Evolutionary conservation across 2,329 filamentous ascomycete genomes (phyloP).

Genomic region (Xylaria sp.): DNA sequence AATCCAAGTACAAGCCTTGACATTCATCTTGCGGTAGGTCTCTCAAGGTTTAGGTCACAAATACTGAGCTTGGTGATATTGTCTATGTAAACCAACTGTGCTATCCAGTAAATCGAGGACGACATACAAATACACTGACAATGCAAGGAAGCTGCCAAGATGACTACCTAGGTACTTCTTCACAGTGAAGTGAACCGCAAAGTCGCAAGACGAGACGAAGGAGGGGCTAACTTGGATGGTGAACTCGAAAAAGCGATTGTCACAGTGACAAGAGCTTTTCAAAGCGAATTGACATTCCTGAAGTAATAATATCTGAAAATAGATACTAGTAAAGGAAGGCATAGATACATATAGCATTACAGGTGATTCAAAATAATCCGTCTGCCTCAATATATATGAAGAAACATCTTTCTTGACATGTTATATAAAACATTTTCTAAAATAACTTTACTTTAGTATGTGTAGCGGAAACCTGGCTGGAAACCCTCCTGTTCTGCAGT

Average conservation of each 20-base stretch:
- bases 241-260: neutral
- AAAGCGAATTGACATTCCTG: neutral
- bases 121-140: too few relatives aligned
- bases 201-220: too few relatives aligned
- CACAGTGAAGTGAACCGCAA: too few relatives aligned
- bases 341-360: neutral
- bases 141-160: too few relatives aligned
- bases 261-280: neutral
- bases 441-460: slow-evolving; percentile 46
- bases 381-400: neutral
- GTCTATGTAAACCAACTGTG: neutral
- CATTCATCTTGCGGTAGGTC: too few relatives aligned
- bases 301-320: neutral
- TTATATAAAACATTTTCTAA: neutral
- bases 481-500: slow-evolving; percentile 50
- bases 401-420: too few relatives aligned
- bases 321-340: neutral
- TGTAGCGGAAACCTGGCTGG: slow-evolving; percentile 57
- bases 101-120: neutral
- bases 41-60: too few relatives aligned
- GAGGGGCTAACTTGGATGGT: neutral
- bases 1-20: too few relatives aligned
- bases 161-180: too few relatives aligned
- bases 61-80: neutral
- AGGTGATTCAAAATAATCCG: neutral